Evolutionary conservation across 176 grass and related monocot genomes (phyloP), one percentile per base, ranked within the genome.

Genomic region (Triticum urartu): DNA sequence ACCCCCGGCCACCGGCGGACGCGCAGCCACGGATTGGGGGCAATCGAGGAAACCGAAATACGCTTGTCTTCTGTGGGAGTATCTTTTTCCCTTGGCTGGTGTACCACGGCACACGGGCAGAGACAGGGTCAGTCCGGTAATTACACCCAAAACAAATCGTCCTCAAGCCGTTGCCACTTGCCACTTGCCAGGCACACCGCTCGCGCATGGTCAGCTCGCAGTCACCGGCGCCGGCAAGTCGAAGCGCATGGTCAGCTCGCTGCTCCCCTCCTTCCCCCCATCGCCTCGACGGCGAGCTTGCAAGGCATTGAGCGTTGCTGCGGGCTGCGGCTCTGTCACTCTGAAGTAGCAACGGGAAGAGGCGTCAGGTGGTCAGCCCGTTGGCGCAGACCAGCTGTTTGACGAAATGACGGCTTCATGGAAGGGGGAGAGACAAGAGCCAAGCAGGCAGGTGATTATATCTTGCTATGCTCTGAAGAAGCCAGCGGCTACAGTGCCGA

Each of bases 261-360:
- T 25, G 33, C 4, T 20, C 66, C 14, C 67, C 17, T 21, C 5
- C 5, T 14, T 14, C 21, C 21, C 6, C 11, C 66, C 21, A 28
- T 78, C 75, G 43, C 81, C 63, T 88, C 40, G 11, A 60, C 52
- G 24, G 9, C 5, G 81, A 85, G 72, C 76, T 85, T 2, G 77
- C 17, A 70, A 64, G 66, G 80, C 84, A 73, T 87, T 80, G 89
- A 84, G 34, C 50, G 59, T 32, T 90, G 83, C 69, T 40, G 69
- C 48, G 84, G 75, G 75, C 70, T 81, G 15, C 24, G 52, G 72
- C 25, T 66, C 28, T 30, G 28, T 30, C 28, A 30, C 28, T 30
- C 76, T 77, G 56, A 10, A 74, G 61, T 21, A 62, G 56, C 45
- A 56, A 85, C 1, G 60, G 67, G 56, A 64, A 72, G 70, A 3